Evolutionary conservation across 306 rosid species (phyloP).

Genomic region (Benincasa hispida): DNA sequence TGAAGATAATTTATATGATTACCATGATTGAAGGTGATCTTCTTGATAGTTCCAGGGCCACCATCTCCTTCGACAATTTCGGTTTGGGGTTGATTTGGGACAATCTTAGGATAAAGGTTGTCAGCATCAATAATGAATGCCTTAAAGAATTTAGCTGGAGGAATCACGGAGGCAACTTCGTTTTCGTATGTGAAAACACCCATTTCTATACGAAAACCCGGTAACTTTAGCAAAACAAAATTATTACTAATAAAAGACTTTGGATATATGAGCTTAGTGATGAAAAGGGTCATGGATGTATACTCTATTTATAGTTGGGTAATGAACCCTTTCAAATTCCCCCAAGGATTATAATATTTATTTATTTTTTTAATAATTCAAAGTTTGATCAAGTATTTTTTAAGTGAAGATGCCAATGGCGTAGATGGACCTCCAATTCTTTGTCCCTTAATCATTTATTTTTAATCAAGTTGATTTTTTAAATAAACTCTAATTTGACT

Average conservation of each 20-base stretch:
- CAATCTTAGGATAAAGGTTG: too few species aligned
- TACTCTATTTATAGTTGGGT: not conserved
- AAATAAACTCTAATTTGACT: not conserved
- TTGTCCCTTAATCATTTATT: not conserved
- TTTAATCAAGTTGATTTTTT: not conserved
- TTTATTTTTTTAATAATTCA: not conserved
- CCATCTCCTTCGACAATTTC: too few species aligned
- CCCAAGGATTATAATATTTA: not conserved
- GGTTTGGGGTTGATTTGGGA: too few species aligned
- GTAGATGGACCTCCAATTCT: not conserved
- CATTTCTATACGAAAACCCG: not conserved
- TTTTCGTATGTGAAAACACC: too few species aligned
- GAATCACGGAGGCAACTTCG: conserved; percentile 7
- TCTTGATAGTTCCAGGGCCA: too few species aligned
- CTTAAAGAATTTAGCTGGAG: conserved; percentile 26
- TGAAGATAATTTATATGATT: too few species aligned
- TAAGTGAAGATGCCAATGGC: not conserved
- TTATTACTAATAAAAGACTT: not conserved
- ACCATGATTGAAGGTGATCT: too few species aligned
- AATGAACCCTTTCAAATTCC: not conserved
- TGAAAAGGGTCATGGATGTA: not conserved
- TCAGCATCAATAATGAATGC: conserved; percentile 20
- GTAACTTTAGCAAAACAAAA: not conserved
- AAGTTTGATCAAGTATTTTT: not conserved
- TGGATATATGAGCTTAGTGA: not conserved